Evolutionary conservation across 345 rosid genomes (phyloP).

Genomic region (Gossypium australe): DNA sequence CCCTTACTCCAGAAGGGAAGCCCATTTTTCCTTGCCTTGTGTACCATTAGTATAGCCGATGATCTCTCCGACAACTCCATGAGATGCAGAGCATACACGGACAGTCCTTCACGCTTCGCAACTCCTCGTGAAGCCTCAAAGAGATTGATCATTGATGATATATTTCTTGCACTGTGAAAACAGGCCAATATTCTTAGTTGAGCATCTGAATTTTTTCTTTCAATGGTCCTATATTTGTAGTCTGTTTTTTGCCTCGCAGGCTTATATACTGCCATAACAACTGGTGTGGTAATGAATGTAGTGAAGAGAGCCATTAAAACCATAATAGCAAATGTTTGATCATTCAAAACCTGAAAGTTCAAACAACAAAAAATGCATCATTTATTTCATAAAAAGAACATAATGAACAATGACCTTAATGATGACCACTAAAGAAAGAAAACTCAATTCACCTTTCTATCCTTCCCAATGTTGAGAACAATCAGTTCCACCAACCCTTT

Average conservation of each 20-base stretch:
- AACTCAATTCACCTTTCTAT: slow-evolving; percentile 45
- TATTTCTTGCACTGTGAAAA: slow-evolving; percentile 45
- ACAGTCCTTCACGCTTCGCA: slow-evolving; percentile 51
- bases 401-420: background rate
- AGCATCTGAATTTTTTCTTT: slow-evolving; percentile 30
- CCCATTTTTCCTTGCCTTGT: slow-evolving; percentile 76
- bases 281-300: slow-evolving; percentile 72
- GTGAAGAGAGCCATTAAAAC: slow-evolving; percentile 81
- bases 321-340: slow-evolving; percentile 74
- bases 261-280: slow-evolving; percentile 58
- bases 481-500: slow-evolving; percentile 88
- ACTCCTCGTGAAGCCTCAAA: slow-evolving; percentile 78
- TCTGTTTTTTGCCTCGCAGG: slow-evolving; percentile 35
- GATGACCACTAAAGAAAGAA: background rate
- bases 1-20: slow-evolving; percentile 31
- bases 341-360: slow-evolving; percentile 56
- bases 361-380: background rate
- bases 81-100: slow-evolving; percentile 86
- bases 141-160: slow-evolving; percentile 61
- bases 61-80: slow-evolving; percentile 91
- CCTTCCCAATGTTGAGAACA: slow-evolving; percentile 79
- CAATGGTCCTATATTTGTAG: slow-evolving; percentile 48
- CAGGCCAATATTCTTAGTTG: slow-evolving; percentile 58
- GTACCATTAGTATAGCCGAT: slow-evolving; percentile 87
- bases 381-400: background rate